phyloP scores from a whole-genome alignment of 371 early-diverging fungal species.

The Syncephalastrum racemosum region DNA sequence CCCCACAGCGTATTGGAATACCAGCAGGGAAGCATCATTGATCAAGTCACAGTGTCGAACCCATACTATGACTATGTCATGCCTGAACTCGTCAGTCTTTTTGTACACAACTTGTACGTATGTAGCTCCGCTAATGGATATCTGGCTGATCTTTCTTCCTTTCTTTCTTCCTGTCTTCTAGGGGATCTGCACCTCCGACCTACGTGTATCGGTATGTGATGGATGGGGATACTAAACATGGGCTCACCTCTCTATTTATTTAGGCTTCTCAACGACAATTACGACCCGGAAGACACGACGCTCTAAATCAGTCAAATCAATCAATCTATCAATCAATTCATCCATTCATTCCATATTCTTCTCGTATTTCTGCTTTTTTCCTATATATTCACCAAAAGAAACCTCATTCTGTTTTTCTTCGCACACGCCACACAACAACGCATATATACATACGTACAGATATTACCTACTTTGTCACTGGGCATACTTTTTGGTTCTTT shows the following conservation, averaged over 20 bases:
- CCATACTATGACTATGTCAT: conserved; percentile 91
- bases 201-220: conserved; percentile 40
- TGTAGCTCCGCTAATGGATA: neutral
- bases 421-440: no score
- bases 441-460: no score
- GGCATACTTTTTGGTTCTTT: no score
- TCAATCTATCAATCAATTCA: no score
- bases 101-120: conserved; percentile 88
- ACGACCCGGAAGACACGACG: conserved; percentile 57
- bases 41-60: conserved; percentile 76
- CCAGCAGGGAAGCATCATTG: conserved; percentile 77
- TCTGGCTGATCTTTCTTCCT: neutral
- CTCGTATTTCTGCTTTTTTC: no score
- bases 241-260: conserved; percentile 40
- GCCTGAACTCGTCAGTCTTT: conserved; percentile 85
- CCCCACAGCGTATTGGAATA: conserved; percentile 84
- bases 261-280: conserved; percentile 78
- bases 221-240: neutral
- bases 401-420: no score
- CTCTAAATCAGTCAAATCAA: conserved; percentile 5
- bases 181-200: conserved; percentile 53
- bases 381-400: no score
- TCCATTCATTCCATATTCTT: no score
- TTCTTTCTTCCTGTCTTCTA: no score
- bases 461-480: neutral